phyloP scores from a whole-genome alignment of 371 early-diverging fungal species.

The Haplosporangium sp. region DNA sequence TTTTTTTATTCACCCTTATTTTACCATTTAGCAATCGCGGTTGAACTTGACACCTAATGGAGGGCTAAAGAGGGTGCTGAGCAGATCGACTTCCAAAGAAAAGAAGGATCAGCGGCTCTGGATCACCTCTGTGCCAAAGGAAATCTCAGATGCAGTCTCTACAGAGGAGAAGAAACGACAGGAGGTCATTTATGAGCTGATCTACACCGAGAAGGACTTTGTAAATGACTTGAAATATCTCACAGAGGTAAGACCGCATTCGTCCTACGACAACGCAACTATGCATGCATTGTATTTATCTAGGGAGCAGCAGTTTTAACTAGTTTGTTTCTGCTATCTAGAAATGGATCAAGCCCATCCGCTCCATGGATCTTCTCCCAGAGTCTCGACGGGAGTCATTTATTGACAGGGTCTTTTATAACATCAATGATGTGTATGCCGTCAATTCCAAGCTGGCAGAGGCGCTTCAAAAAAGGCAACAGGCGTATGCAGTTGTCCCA shows the following conservation, averaged over 20 bases:
- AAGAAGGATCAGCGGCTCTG: constrained; percentile 65
- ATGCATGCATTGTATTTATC: background rate
- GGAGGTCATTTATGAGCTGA: constrained; percentile 92
- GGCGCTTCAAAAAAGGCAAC: constrained; percentile 78
- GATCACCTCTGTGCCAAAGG: constrained; percentile 73
- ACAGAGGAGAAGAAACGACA: constrained; percentile 86
- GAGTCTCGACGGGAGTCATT: constrained; percentile 69
- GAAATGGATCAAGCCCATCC: constrained; percentile 82
- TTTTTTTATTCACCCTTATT: background rate
- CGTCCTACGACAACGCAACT: background rate
- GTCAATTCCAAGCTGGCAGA: constrained; percentile 76
- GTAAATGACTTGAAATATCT: constrained; percentile 84
- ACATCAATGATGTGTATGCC: constrained; percentile 76
- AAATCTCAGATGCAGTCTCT: constrained; percentile 76
- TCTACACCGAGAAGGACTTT: constrained; percentile 91
- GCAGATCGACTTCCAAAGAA: constrained; percentile 54
- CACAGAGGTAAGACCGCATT: constrained; percentile 65
- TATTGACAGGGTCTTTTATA: constrained; percentile 84
- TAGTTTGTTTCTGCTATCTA: constrained; percentile 22
- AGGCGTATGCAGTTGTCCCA: constrained; percentile 74
- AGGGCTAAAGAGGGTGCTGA: constrained; percentile 38
- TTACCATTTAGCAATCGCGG: constrained; percentile 49
- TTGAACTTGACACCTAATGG: constrained; percentile 55
- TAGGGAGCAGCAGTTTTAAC: background rate
- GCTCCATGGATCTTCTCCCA: constrained; percentile 71